Evolutionary conservation across 345 rosid genomes (phyloP).

Genomic region (Moricandia moricandioides): DNA sequence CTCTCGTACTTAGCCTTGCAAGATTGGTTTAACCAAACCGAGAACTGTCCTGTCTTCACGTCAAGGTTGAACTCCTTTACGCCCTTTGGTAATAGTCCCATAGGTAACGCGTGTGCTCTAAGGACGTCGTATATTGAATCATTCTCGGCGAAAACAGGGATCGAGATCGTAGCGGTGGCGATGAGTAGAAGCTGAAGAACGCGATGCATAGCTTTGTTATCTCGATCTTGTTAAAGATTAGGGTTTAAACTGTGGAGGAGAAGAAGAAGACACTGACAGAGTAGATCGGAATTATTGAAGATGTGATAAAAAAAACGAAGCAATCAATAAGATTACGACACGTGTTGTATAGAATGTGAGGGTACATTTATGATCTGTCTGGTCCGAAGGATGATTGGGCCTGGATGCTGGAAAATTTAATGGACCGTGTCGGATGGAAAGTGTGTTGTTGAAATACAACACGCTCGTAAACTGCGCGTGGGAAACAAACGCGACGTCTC

Average conservation of each 20-base stretch:
- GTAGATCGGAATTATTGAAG: conserved; percentile 36
- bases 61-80: conserved; percentile 51
- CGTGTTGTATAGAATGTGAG: conserved; percentile 9
- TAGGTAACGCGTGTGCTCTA: conserved; percentile 60
- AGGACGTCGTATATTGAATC: conserved; percentile 61
- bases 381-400: conserved; percentile 12
- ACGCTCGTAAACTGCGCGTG: neutral
- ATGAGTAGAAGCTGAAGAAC: conserved; percentile 18
- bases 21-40: conserved; percentile 66
- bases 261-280: conserved; percentile 43
- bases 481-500: neutral
- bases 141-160: conserved; percentile 16
- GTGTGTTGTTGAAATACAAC: too few relatives aligned
- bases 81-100: conserved; percentile 77
- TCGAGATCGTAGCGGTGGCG: conserved; percentile 11
- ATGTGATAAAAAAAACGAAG: neutral
- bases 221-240: too few relatives aligned
- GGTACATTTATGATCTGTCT: conserved; percentile 3
- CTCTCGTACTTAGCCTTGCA: conserved; percentile 87
- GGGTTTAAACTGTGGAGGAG: conserved; percentile 42
- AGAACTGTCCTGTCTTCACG: conserved; percentile 49
- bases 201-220: conserved; percentile 13
- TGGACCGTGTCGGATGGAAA: conserved; percentile 17
- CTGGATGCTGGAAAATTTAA: conserved; percentile 1
- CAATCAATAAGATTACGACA: neutral